Percentiles rank a stretch among this genome's conserved stretches.
Conservation (phyloP, 306 rosid genomes). For the Citrullus amarus region DNA sequence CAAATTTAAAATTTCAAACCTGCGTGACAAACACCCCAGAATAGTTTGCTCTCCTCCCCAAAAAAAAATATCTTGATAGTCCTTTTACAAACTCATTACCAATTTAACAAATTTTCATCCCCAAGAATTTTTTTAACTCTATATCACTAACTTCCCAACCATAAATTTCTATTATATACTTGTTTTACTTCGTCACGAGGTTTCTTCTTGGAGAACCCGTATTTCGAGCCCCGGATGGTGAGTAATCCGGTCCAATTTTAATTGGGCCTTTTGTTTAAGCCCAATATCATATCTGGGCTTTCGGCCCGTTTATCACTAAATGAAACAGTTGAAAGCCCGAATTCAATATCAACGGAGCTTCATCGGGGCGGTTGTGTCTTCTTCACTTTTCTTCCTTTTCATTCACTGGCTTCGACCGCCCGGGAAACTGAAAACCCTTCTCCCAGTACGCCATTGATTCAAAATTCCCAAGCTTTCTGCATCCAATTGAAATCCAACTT, state of each 20-base stretch:
- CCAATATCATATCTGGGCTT: neutral
- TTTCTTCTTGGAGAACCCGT: neutral
- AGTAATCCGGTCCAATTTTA: neutral
- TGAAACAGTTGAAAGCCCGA: neutral
- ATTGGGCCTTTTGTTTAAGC: neutral
- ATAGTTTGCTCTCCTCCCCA: too few relatives aligned
- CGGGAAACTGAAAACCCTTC: neutral
- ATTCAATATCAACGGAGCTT: neutral
- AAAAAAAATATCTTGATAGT: too few relatives aligned
- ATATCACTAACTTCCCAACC: too few relatives aligned
- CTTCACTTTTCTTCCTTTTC: neutral
- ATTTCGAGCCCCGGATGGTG: neutral
- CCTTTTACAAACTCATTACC: too few relatives aligned
- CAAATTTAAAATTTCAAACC: too few relatives aligned
- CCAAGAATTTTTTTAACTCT: too few relatives aligned
- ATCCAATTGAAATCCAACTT: neutral
- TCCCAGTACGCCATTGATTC: neutral
- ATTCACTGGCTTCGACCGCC: neutral
- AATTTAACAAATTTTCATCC: too few relatives aligned
- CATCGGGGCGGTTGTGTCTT: neutral
- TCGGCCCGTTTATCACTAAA: neutral
- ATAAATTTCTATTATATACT: too few relatives aligned
- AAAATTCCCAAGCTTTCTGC: neutral
- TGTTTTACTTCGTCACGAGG: too few relatives aligned
- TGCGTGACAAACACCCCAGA: too few relatives aligned